Conservation (phyloP, 768 basidiomycete genomes). For the Termitomyces sp. region DNA sequence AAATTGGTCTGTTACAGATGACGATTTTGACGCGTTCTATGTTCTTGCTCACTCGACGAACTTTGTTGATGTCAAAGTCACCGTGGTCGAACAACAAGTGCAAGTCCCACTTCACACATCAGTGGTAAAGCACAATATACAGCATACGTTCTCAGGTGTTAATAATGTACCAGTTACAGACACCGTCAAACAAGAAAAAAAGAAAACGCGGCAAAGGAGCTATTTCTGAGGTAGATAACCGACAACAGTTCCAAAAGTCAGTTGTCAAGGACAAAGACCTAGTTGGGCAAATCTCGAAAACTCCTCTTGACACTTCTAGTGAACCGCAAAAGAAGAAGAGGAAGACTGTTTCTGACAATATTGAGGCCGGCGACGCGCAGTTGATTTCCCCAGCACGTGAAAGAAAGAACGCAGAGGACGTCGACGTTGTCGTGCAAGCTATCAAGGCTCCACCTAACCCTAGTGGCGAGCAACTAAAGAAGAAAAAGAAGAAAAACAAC, state of each 20-base stretch:
- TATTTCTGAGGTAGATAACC: no score
- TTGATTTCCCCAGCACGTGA: not conserved
- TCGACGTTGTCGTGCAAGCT: not conserved
- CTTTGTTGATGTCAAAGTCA: slow-evolving; percentile 33
- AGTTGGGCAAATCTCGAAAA: not conserved
- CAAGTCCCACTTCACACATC: not conserved
- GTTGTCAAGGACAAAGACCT: no score
- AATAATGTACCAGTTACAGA: not conserved
- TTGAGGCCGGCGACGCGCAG: not conserved
- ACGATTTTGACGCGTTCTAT: slow-evolving; percentile 74
- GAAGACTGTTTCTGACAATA: not conserved
- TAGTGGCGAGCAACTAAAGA: slow-evolving; percentile 5
- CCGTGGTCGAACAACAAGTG: slow-evolving; percentile 18
- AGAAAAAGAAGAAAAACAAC: slow-evolving; percentile 15
- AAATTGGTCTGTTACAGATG: slow-evolving; percentile 39
- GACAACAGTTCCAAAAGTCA: not conserved
- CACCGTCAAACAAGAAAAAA: slow-evolving; percentile 10
- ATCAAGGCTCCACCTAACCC: not conserved
- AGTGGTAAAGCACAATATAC: slow-evolving; percentile 1
- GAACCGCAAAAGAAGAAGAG: slow-evolving; percentile 8
- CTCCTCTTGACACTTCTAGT: not conserved
- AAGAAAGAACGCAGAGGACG: not conserved
- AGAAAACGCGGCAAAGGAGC: not conserved
- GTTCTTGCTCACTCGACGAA: slow-evolving; percentile 34
- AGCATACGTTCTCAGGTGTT: not conserved